phyloP scores from a whole-genome alignment of 2,329 filamentous ascomycete genomes.

The Botrytis squamosa region DNA sequence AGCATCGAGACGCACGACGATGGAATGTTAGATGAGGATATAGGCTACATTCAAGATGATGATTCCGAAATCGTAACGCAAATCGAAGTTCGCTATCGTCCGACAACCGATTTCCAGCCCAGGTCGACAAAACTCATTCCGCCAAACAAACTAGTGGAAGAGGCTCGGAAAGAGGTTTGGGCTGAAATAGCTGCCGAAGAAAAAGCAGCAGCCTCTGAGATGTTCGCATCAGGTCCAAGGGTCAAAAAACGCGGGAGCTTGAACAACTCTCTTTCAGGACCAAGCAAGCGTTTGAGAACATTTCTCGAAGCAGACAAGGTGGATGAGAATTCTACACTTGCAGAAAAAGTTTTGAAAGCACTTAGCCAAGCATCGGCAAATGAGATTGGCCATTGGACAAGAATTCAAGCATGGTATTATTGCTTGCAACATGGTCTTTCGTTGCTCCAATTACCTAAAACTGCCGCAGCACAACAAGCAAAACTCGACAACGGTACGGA shows the following conservation, averaged over 20 bases:
- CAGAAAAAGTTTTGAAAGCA: not conserved
- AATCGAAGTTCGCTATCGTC: slow-evolving; percentile 17
- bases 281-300: slow-evolving; percentile 11
- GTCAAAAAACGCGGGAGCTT: not conserved
- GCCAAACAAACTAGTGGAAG: not conserved
- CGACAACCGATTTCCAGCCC: slow-evolving; percentile 14
- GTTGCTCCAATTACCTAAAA: not conserved
- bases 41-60: not conserved
- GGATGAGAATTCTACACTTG: not conserved
- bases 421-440: not conserved
- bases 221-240: not conserved
- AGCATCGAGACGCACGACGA: slow-evolving; percentile 2
- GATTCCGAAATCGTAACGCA: not conserved
- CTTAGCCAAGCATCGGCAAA: slow-evolving; percentile 6
- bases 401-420: slow-evolving; percentile 18
- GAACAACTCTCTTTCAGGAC: not conserved
- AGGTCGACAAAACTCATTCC: slow-evolving; percentile 3
- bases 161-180: not conserved
- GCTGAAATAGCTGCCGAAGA: slow-evolving; percentile 7
- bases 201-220: slow-evolving; percentile 4
- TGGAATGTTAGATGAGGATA: slow-evolving; percentile 8
- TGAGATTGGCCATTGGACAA: slow-evolving; percentile 15
- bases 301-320: not conserved
- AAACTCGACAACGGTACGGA: slow-evolving; percentile 1
- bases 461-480: slow-evolving; percentile 14